These are phyloP conservation scores for Kentomonas sorsogonicus DNA, from an alignment of 208 protist species.

Conservation along the genomic window DNA sequence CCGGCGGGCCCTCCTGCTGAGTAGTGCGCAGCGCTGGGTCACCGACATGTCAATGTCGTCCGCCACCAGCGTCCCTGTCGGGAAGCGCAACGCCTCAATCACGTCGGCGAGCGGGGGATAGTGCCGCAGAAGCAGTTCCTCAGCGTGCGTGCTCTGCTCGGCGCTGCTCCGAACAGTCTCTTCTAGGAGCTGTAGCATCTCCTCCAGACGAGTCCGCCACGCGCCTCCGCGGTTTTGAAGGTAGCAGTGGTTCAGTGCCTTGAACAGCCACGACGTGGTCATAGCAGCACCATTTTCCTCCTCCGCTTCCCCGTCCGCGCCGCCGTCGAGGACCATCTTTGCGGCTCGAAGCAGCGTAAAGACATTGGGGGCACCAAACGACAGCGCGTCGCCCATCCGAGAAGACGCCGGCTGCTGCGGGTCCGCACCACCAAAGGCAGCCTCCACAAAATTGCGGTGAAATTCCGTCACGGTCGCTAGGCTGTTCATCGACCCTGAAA, in stretches of 20 bases:
- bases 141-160: background rate
- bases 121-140: background rate
- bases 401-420: constrained; percentile 32
- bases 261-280: no score
- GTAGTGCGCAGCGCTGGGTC: no score
- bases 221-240: constrained; percentile 79
- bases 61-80: no score
- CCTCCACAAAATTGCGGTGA: constrained; percentile 61
- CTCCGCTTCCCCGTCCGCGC: constrained; percentile 6
- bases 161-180: constrained; percentile 8
- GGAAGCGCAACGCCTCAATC: no score
- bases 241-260: constrained; percentile 63
- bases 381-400: constrained; percentile 58
- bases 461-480: constrained; percentile 45
- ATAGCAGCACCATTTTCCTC: constrained; percentile 8
- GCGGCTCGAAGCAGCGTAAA: constrained; percentile 76
- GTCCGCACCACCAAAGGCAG: constrained; percentile 73
- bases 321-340: constrained; percentile 31
- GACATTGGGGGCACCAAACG: constrained; percentile 71
- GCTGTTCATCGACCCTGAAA: constrained; percentile 1
- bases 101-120: constrained; percentile 1
- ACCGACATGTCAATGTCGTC: no score
- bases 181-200: constrained; percentile 35
- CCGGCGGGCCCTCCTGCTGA: no score
- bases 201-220: constrained; percentile 41